These are phyloP conservation scores for Secale cereale DNA, from an alignment of 176 grass and related monocot species.

Conservation along the genomic window DNA sequence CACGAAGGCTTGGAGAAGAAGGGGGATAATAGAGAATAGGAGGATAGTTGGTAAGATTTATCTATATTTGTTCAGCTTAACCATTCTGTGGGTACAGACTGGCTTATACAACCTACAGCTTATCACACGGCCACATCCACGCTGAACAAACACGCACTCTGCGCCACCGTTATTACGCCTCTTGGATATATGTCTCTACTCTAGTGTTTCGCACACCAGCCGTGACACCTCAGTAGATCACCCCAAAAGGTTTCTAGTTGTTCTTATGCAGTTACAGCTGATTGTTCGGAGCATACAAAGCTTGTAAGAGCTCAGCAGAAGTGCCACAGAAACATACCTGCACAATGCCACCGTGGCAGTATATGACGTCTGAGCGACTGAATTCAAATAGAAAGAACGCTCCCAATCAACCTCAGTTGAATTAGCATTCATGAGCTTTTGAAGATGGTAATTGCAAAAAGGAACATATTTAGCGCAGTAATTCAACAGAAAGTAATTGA, in stretches of 20 bases:
- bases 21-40: neutral
- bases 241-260: neutral
- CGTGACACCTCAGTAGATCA: neutral
- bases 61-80: neutral
- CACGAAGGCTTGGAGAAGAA: too few relatives aligned
- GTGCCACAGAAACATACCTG: slow-evolving; percentile 47
- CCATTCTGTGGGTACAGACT: neutral
- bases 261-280: slow-evolving; percentile 4
- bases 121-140: accelerated
- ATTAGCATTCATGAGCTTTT: slow-evolving; percentile 55
- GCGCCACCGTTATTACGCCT: neutral
- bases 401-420: slow-evolving; percentile 70
- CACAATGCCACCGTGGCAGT: slow-evolving; percentile 86
- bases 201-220: neutral
- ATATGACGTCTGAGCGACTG: slow-evolving; percentile 90
- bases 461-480: slow-evolving; percentile 15
- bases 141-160: neutral
- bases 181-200: neutral
- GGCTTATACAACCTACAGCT: neutral
- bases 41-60: neutral
- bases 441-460: slow-evolving; percentile 51
- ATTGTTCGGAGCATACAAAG: neutral
- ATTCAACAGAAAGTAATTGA: neutral
- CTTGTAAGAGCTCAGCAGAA: neutral
- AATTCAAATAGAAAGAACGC: slow-evolving; percentile 83